A percentile compares a stretch with the other conserved stretches of the same genome.
Conservation (phyloP, 441 rosid species). For the Populus hybrid region DNA sequence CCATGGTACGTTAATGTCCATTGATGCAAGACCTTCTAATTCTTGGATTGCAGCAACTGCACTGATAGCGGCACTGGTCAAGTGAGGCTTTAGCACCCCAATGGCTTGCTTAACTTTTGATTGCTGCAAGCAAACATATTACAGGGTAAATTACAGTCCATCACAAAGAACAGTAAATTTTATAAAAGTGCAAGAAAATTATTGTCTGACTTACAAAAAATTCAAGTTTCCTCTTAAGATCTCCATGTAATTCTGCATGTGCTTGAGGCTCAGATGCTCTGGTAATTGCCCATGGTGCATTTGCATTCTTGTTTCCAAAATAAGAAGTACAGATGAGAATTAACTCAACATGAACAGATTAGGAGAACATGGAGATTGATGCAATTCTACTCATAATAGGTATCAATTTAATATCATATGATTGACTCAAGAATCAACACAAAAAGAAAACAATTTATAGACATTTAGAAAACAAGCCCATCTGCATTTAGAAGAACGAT, state of each 20-base stretch:
- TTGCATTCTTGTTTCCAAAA: conserved; percentile 28
- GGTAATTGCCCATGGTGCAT: conserved; percentile 9
- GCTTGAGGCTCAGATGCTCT: conserved; percentile 18
- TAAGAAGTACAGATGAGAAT: not conserved
- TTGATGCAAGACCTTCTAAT: conserved; percentile 57
- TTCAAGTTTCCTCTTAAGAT: conserved; percentile 61
- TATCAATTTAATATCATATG: not conserved
- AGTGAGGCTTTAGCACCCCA: conserved; percentile 48
- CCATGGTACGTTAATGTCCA: conserved; percentile 38
- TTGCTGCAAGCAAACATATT: conserved; percentile 50
- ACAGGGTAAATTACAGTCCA: not conserved
- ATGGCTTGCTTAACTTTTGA: conserved; percentile 54
- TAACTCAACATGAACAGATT: not conserved
- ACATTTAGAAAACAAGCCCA: not conserved
- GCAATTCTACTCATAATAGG: not conserved
- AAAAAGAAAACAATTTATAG: not conserved
- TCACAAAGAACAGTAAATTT: not conserved
- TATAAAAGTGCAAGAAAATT: not conserved
- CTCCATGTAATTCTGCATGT: conserved; percentile 32
- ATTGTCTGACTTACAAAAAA: conserved; percentile 53
- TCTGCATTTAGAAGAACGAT: not conserved
- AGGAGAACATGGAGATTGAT: not conserved
- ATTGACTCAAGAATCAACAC: not conserved
- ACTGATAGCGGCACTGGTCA: conserved; percentile 33
- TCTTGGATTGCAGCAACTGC: conserved; percentile 51